Base-by-base conservation (phyloP, 352 stramenopile genomes). In the Globisporangium okanoganense region DNA sequence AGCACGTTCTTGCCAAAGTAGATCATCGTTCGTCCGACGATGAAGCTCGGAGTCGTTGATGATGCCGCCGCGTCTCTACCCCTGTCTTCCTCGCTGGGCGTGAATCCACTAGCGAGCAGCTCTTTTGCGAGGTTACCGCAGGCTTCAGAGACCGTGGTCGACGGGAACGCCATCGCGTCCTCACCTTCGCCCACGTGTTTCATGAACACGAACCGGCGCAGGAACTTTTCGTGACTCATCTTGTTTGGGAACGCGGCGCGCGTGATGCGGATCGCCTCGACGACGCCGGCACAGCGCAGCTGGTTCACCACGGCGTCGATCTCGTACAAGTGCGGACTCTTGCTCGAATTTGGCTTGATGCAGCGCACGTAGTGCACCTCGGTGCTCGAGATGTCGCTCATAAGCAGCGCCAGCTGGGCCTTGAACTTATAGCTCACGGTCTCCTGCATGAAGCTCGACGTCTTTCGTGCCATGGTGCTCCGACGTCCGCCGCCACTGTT, bases 1-100 rank as follows among this genome's bases (percentile, higher is more conserved):
- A 98, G 68, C 22, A 96, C 90, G 40, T 96, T 90, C 52, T 96
- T 91, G 47, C 88, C 86, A 71, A 98, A 98, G 78, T 97, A 99
- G 7, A 98, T 85, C 24, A 95, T 81, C 13, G 80, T 98, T 62
- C 94, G 94, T 13, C 86, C 84, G 1, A 95, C 74, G 2, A 94
- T 82, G 48, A 91, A 92, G 2, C 69, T 67, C 5, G 79, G 78
- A 16, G 72, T 87, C 41, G 66, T 65, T 3, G 76, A 69, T 27
- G 78, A 36, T 36, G 31, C 10, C 69, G n/a, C n/a, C n/a, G n/a
- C n/a, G n/a, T n/a, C n/a, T n/a, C n/a, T n/a, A 18, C 69, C 65
- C 10, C 54, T 59, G 10, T 72, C 70, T 49, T 75, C 36, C 53
- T 85, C 68, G 3, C 64, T 48, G 16, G 58, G 56, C 35, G 58